Evolutionary conservation across 768 basidiomycete species (phyloP).

Genomic region (Pholiota conissans): DNA sequence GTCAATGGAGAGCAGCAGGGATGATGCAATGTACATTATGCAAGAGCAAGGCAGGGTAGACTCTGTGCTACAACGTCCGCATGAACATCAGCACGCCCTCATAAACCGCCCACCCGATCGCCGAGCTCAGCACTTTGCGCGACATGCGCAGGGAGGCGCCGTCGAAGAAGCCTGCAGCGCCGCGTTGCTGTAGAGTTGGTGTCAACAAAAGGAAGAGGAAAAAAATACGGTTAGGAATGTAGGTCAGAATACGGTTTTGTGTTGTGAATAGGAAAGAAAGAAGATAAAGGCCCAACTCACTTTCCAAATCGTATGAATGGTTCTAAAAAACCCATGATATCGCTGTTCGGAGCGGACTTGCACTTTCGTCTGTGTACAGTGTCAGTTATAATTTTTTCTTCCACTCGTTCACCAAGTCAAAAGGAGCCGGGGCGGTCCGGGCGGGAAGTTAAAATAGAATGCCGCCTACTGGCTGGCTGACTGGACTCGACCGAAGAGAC

Average conservation of each 20-base stretch:
- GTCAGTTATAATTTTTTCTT: no score
- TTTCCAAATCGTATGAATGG: conserved; percentile 64
- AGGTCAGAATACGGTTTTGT: background rate
- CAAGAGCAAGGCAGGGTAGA: no score
- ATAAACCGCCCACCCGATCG: conserved; percentile 90
- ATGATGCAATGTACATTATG: no score
- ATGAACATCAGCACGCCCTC: conserved; percentile 73
- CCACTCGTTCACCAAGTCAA: no score
- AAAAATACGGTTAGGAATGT: background rate
- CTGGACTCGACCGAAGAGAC: background rate
- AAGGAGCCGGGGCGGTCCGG: background rate
- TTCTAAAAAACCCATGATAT: conserved; percentile 72
- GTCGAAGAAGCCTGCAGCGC: conserved; percentile 79
- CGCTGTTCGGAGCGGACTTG: conserved; percentile 81
- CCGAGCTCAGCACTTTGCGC: conserved; percentile 86
- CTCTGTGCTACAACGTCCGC: conserved; percentile 31
- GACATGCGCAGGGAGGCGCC: conserved; percentile 81
- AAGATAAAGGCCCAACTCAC: conserved; percentile 37
- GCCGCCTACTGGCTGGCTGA: no score
- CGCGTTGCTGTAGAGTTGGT: conserved; percentile 80
- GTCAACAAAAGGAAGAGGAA: background rate
- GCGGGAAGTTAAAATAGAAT: no score
- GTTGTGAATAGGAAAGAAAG: conserved; percentile 2
- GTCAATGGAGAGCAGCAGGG: no score
- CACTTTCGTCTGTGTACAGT: conserved; percentile 70